These are phyloP conservation scores for Plasmodium coatneyi DNA, from an alignment of 169 alveolate genomes.

Conservation along the genomic window DNA sequence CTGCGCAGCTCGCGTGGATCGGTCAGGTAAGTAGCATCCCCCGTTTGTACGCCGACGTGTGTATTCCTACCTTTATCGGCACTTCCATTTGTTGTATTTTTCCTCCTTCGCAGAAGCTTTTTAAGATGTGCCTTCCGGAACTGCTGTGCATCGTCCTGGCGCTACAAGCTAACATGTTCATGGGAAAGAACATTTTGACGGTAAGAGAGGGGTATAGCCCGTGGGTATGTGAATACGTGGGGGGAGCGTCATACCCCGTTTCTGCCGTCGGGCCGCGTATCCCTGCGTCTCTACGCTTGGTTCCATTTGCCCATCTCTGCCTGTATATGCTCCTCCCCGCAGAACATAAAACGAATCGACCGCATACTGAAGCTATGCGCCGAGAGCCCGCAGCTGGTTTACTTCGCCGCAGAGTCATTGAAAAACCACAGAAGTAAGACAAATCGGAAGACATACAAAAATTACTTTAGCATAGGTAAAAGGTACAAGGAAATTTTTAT, in stretches of 20 bases:
- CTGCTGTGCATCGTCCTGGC: constrained; percentile 45
- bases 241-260: not conserved
- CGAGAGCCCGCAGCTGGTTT: constrained; percentile 63
- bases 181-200: constrained; percentile 31
- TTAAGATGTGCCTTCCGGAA: constrained; percentile 70
- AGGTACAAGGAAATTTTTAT: constrained; percentile 47
- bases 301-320: not conserved
- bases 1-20: constrained; percentile 52
- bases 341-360: constrained; percentile 73
- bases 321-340: not conserved
- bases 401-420: constrained; percentile 47
- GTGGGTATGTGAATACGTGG: not conserved
- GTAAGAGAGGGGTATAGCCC: constrained; percentile 6
- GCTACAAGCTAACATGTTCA: constrained; percentile 65
- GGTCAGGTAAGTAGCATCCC: constrained; percentile 20
- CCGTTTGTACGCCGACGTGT: not conserved
- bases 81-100: not conserved
- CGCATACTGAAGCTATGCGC: constrained; percentile 44
- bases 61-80: not conserved
- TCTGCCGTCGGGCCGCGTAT: not conserved
- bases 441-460: constrained; percentile 18
- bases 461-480: constrained; percentile 40
- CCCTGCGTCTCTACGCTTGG: not conserved
- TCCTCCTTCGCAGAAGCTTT: constrained; percentile 22
- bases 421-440: constrained; percentile 19